Evolutionary conservation across 202 grass and related monocot genomes (phyloP).

Genomic region (Elaeis oleifera): DNA sequence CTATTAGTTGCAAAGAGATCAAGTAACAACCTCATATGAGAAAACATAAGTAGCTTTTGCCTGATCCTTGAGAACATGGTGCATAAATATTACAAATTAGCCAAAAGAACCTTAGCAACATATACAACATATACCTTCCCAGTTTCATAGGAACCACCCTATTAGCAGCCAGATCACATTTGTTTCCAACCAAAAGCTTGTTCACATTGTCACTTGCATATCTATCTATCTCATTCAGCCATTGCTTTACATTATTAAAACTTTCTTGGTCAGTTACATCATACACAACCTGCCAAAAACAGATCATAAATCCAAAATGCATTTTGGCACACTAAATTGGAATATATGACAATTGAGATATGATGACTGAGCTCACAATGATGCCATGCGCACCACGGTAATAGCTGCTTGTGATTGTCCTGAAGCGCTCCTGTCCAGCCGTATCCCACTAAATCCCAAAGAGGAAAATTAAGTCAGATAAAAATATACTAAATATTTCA

Average conservation of each 20-base stretch:
- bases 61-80: too few species aligned
- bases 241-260: conserved; percentile 86
- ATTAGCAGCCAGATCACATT: conserved; percentile 49
- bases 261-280: conserved; percentile 81
- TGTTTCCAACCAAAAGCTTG: conserved; percentile 79
- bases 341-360: background rate
- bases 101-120: too few species aligned
- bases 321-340: background rate
- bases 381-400: conserved; percentile 81
- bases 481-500: background rate
- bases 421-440: conserved; percentile 80
- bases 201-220: conserved; percentile 80
- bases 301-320: conserved; percentile 9
- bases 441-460: conserved; percentile 49
- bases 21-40: too few species aligned
- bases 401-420: conserved; percentile 80
- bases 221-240: conserved; percentile 75
- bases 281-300: conserved; percentile 48
- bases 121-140: conserved; percentile 44
- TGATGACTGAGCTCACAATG: conserved; percentile 33
- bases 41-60: too few species aligned
- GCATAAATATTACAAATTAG: too few species aligned
- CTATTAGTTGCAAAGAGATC: background rate
- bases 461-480: background rate
- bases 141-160: conserved; percentile 63